phyloP scores from a whole-genome alignment of 805 yeast species.

The Tetrapisispora fleetii region DNA sequence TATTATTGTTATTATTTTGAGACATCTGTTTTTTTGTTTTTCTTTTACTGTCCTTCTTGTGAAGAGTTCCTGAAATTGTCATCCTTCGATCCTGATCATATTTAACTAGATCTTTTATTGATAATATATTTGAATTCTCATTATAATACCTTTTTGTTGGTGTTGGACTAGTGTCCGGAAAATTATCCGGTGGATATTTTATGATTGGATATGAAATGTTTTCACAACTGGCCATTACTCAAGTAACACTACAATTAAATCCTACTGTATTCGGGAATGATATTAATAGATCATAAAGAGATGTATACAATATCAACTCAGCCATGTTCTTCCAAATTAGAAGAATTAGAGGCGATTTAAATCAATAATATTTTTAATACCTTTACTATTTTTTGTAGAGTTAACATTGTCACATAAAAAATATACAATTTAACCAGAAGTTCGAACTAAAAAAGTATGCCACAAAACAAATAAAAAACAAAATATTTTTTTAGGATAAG shows the following conservation, averaged over 20 bases:
- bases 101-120: slow-evolving; percentile 21
- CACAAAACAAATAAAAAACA: no score
- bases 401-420: no score
- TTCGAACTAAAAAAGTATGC: no score
- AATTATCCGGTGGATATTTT: not conserved
- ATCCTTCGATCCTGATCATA: slow-evolving; percentile 17
- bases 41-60: not conserved
- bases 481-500: no score
- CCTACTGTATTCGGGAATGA: not conserved
- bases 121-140: slow-evolving; percentile 6
- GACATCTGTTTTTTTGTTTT: not conserved
- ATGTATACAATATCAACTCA: no score
- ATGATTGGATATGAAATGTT: not conserved
- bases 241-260: no score
- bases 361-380: no score
- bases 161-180: not conserved
- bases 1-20: not conserved
- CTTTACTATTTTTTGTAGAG: no score
- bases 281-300: no score
- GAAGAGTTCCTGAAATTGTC: not conserved
- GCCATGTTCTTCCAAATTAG: no score
- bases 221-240: not conserved
- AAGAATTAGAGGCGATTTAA: no score
- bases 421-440: no score
- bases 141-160: not conserved